Conservation (phyloP, 1,284 basidiomycete species). For the Volvariella volvacea region DNA sequence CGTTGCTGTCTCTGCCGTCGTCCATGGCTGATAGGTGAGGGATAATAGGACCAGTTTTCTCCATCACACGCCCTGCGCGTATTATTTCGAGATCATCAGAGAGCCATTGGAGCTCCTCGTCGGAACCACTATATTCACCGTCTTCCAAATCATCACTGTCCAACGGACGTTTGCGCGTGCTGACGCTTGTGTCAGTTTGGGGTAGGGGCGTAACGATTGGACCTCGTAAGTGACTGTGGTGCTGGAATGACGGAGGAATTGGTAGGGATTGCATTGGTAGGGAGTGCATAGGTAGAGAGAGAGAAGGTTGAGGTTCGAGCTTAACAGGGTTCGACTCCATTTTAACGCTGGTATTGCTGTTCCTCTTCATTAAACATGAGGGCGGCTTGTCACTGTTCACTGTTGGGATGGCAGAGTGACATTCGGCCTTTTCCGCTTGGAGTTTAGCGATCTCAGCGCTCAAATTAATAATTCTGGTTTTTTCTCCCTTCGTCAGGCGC, state of each 20-base stretch:
- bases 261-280: too few relatives aligned
- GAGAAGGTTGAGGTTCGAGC: not conserved
- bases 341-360: conserved; percentile 4
- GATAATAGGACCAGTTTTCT: conserved; percentile 16
- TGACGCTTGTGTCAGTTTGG: too few relatives aligned
- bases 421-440: conserved; percentile 16
- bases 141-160: too few relatives aligned
- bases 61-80: conserved; percentile 13
- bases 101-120: too few relatives aligned
- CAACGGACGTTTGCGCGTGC: too few relatives aligned
- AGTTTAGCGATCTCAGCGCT: conserved; percentile 15
- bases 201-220: not conserved
- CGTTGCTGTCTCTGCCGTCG: conserved; percentile 32
- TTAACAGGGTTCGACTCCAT: not conserved
- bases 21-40: conserved; percentile 14
- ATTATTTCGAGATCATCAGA: conserved; percentile 1
- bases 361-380: conserved; percentile 5
- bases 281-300: not conserved
- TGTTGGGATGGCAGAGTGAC: conserved; percentile 19
- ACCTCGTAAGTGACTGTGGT: not conserved
- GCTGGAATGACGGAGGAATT: too few relatives aligned
- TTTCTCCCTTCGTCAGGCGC: conserved; percentile 21
- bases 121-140: too few relatives aligned
- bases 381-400: conserved; percentile 10
- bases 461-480: conserved; percentile 18